Base-by-base conservation (phyloP, 2,329 filamentous ascomycete genomes). In the Corinectria fuckeliana region DNA sequence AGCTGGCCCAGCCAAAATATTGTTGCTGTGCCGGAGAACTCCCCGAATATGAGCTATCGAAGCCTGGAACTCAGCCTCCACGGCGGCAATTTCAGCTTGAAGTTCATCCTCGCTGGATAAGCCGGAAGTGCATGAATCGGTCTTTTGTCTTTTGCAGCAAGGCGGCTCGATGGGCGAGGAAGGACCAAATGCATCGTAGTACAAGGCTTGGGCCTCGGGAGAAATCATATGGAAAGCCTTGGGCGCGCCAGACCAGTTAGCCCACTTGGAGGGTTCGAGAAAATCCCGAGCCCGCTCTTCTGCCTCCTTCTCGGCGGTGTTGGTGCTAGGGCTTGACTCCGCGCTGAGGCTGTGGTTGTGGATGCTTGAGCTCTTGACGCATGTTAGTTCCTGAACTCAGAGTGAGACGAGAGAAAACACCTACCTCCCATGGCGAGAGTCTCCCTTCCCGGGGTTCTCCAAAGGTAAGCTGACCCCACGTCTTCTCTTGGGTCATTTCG, bases 381-480 rank as follows among this genome's bases (percentile, higher is more conserved):
- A 18, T 23, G 13, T 57, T 21, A 57, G 21, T 45, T n/a, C 7
- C 20, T 13, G 21, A 26, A 18, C n/a, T 6, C 10, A 20, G 14
- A 9, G 11, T n/a, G 45, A 9, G n/a, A 56, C 5, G 26, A 28
- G 8, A 5, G n/a, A 1, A 28, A 20, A 11, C 20, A 26, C 36
- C n/a, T n/a, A 47, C 58, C 36, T 68, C 64, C 70, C 67, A 73
- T 30, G 70, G 66, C 21, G 69, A 70, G 20, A 73, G 56, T 20
- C 71, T 64, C 26, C 69, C 70, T 9, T 63, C 57, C 14, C 30
- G 23, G 25, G 14, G n/a, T n/a, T 20, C 44, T 26, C 52, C 11
- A 14, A 10, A 11, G 5, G 34, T n/a, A 45, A 18, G 16, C 8
- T 13, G 11, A 28, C 9, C 21, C n/a, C n/a, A n/a, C 4, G 26